Evolutionary conservation across 345 rosid species (phyloP), one percentile per base, ranked within the genome.

Genomic region (Camelina laxa): DNA sequence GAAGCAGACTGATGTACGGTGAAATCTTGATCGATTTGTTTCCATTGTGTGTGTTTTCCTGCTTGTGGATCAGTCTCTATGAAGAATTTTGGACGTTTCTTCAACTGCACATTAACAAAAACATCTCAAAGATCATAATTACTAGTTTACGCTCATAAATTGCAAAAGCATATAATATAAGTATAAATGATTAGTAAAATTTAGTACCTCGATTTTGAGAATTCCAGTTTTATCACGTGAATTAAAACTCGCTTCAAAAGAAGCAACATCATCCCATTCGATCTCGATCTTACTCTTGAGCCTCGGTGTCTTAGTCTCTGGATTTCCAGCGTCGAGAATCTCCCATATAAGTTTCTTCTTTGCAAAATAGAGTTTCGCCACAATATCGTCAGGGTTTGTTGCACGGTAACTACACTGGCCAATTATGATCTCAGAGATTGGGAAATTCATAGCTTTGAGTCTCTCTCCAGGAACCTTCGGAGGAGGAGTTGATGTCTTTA

Each of bases 291-390:
- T 87, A 38, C 73, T 80, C 67, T 87, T 89, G 24, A 79, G 72
- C 30, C 16, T 68, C 2, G 10, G 2, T 16, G 3, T 50, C 1
- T 21, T 1, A 60, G 38, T 21, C 10, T 4, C 59, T 64, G 21
- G 5, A 2, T 41, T 6, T 2, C 65, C 69, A 0, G 61, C 11
- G 13, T 71, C 66, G 33, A 88, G 74, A 42, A 81, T 24, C 42
- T 92, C 91, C 98, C 98, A 90, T 1, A 90, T 85, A 74, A 90
- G 54, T 73, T 74, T 90, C 47, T 39, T 79, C 58, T 82, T 90
- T 1, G 90, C 84, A 72, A 75, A 90, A 56, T 86, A 86, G 24
- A 85, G 78, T 71, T 92, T 92, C 0, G 85, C 92, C 53, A 81
- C 82, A 67, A 90, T 58, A 31, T 88, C 88, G 12, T 79, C 78